Percentiles rank a stretch among this genome's conserved stretches.
These are phyloP conservation scores for Cytospora mali DNA, from an alignment of 2,329 filamentous ascomycete species.

Conservation along the genomic window DNA sequence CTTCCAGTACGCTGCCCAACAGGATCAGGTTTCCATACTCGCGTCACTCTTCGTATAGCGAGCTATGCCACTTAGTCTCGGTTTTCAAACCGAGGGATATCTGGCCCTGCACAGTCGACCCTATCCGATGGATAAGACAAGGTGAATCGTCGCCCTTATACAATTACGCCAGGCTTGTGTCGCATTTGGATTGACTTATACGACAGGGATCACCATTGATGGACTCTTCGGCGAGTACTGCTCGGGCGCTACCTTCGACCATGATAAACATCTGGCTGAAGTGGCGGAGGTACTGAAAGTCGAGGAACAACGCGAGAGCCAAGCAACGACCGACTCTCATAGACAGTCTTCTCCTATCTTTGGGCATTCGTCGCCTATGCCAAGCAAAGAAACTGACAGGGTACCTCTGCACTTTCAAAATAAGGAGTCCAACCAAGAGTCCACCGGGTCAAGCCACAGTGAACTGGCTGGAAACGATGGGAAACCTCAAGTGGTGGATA, in stretches of 20 bases:
- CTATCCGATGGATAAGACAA: conserved; percentile 61
- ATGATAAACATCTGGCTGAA: conserved; percentile 64
- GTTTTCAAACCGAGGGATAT: conserved; percentile 74
- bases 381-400: not conserved
- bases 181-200: not conserved
- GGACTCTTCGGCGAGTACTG: conserved; percentile 73
- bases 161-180: not conserved
- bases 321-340: conserved; percentile 14
- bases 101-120: conserved; percentile 78
- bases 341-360: not conserved
- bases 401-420: not conserved
- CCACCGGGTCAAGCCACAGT: not conserved
- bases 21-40: conserved; percentile 77
- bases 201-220: conserved; percentile 59
- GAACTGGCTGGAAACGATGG: not conserved
- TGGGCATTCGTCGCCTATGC: conserved; percentile 1
- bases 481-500: too few relatives aligned
- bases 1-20: conserved; percentile 38
- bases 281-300: conserved; percentile 21
- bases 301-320: conserved; percentile 11
- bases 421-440: not conserved
- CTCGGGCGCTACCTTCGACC: conserved; percentile 59
- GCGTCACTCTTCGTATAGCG: conserved; percentile 82
- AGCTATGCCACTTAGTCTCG: conserved; percentile 71
- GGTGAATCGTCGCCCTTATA: conserved; percentile 32